Percentiles rank a stretch among this genome's conserved stretches.
Conservation (phyloP, 2,329 filamentous ascomycete genomes). For the Paracamarosporium sp. region DNA sequence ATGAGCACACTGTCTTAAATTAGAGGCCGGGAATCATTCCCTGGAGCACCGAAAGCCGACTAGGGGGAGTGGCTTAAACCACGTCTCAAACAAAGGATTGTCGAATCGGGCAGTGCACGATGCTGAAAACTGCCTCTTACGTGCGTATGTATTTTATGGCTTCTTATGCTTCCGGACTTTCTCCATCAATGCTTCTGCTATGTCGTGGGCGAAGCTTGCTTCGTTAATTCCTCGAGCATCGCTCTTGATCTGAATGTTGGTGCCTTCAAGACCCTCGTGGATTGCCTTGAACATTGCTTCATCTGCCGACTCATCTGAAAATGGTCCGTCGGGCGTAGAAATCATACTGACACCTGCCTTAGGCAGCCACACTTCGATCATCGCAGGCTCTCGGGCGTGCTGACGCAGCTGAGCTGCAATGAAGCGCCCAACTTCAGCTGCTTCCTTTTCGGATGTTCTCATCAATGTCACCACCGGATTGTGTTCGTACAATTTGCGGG, state of each 20-base stretch:
- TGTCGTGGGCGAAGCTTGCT: slow-evolving; percentile 55
- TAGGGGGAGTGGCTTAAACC: not conserved
- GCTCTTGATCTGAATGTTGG: slow-evolving; percentile 57
- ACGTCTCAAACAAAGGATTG: not conserved
- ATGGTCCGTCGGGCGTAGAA: slow-evolving; percentile 59
- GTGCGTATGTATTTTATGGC: not conserved
- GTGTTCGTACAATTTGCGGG: slow-evolving; percentile 66
- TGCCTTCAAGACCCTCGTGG: slow-evolving; percentile 56
- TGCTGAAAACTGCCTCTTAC: not conserved
- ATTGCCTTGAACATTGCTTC: slow-evolving; percentile 56
- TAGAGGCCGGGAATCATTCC: not conserved
- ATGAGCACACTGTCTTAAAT: not conserved
- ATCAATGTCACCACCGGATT: slow-evolving; percentile 72
- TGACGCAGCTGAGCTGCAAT: slow-evolving; percentile 61
- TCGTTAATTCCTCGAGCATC: slow-evolving; percentile 64
- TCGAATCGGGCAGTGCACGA: not conserved
- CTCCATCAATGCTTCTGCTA: slow-evolving; percentile 52
- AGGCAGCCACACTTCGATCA: slow-evolving; percentile 66
- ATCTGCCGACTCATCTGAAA: slow-evolving; percentile 59
- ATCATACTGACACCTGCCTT: slow-evolving; percentile 68
- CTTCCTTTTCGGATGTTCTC: slow-evolving; percentile 67
- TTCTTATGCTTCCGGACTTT: slow-evolving; percentile 18
- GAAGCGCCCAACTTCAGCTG: slow-evolving; percentile 60
- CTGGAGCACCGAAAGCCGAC: not conserved
- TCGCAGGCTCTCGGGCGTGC: slow-evolving; percentile 46